These are phyloP conservation scores for Chamaenerion angustifolium DNA, from an alignment of 345 rosid genomes.

Conservation along the genomic window DNA sequence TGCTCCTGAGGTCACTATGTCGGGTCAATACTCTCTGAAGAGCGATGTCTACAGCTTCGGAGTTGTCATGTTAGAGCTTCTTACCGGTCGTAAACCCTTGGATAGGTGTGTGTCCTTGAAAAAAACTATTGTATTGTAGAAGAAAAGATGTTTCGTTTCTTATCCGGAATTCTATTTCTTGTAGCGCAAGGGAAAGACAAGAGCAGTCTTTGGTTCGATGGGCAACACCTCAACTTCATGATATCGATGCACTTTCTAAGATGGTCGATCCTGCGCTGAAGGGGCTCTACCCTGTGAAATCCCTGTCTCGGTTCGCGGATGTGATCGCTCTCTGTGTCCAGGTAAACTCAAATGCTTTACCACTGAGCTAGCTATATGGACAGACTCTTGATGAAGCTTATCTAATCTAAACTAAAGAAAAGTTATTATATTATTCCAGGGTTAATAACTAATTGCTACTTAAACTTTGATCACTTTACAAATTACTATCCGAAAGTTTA, in stretches of 20 bases:
- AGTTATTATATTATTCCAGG: too few species aligned
- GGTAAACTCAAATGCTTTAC: slow-evolving; percentile 28
- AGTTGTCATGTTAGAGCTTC: slow-evolving; percentile 94
- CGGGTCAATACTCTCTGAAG: slow-evolving; percentile 77
- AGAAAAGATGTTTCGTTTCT: neutral
- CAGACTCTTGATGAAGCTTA: too few species aligned
- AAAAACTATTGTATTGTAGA: too few species aligned
- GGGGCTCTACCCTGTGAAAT: slow-evolving; percentile 93
- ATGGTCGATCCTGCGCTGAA: slow-evolving; percentile 93
- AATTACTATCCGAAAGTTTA: too few species aligned
- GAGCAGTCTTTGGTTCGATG: slow-evolving; percentile 97
- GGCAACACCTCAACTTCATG: slow-evolving; percentile 99
- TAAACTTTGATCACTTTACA: too few species aligned
- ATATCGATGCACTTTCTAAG: slow-evolving; percentile 85
- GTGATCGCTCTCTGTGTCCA: slow-evolving; percentile 99
- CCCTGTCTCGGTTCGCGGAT: slow-evolving; percentile 96
- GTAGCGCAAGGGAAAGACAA: slow-evolving; percentile 71
- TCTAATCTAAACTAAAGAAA: too few species aligned
- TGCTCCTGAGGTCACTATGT: slow-evolving; percentile 92
- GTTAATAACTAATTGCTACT: too few species aligned
- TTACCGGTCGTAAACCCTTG: slow-evolving; percentile 93
- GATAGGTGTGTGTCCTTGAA: slow-evolving; percentile 44
- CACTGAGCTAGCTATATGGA: too few species aligned
- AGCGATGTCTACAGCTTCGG: slow-evolving; percentile 96
- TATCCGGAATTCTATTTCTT: slow-evolving; percentile 3